These are phyloP conservation scores for Chlorociboria aeruginascens DNA, from an alignment of 495 filamentous ascomycete genomes.

Conservation along the genomic window DNA sequence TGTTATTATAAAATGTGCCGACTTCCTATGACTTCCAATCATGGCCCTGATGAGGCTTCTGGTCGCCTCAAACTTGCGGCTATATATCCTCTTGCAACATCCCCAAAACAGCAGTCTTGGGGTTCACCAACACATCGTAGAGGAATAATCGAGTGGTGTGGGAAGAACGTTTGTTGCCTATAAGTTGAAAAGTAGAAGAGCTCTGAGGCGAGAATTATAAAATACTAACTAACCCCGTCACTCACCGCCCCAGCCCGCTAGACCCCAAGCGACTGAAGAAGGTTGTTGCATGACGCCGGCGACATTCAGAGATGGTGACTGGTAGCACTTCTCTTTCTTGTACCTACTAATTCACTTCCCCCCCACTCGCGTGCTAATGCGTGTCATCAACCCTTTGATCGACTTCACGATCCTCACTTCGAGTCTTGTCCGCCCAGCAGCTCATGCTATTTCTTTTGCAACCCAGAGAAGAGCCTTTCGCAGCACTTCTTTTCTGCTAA, in stretches of 20 bases:
- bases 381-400: conserved; percentile 12
- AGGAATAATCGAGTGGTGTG: conserved; percentile 7
- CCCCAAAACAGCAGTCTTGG: neutral
- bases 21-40: conserved; percentile 22
- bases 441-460: conserved; percentile 6
- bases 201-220: neutral
- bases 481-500: conserved; percentile 5
- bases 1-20: conserved; percentile 16
- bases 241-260: conserved; percentile 2
- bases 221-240: too few relatives aligned
- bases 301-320: too few relatives aligned
- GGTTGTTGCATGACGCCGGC: neutral
- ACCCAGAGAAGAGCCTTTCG: conserved; percentile 14
- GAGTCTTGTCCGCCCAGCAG: conserved; percentile 8
- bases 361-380: conserved; percentile 13
- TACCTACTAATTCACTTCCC: neutral
- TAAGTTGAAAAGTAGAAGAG: conserved; percentile 1
- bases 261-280: neutral
- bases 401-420: conserved; percentile 17
- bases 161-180: conserved; percentile 16
- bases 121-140: conserved; percentile 14
- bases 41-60: conserved; percentile 16
- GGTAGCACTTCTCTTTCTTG: neutral
- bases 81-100: conserved; percentile 18
- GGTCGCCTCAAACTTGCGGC: conserved; percentile 22